Base-by-base conservation (phyloP, 1,284 basidiomycete genomes). In the Cutaneotrichosporon arboriforme region DNA sequence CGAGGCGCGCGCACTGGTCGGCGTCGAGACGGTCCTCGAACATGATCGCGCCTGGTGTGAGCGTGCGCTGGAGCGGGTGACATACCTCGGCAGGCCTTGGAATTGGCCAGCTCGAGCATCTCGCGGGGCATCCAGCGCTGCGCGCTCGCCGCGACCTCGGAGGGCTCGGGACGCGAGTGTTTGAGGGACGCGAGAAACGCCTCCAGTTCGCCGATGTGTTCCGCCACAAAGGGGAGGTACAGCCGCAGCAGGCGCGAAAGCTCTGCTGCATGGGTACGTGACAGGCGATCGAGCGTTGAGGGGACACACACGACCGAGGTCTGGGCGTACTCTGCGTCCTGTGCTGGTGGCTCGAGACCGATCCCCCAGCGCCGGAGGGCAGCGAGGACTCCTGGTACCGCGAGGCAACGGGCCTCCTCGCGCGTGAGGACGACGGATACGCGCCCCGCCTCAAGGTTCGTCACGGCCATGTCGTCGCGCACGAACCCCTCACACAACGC, bases 81-180 rank as follows among this genome's bases (percentile, higher is more conserved):
- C 79, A 54, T 66, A 85, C 91, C 90, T 77, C 92, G 80, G 66
- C 92, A 97, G 13, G 92, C 92, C 72, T 90, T 91, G 5, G 90
- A 93, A 73, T 94, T 92, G 55, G 90, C 79, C 55, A 97, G 76
- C 42, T 91, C 87, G 12, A 91, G 69, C 50, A 96, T 79, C 52
- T 81, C 83, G 44, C 78, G 78, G 9, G 92, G 92, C 73, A 87
- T 90, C 78, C 82, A 83, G 26, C 87, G 81, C 46, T 91, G 71
- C 31, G 84, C 83, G 59, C 80, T 81, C 51, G 85, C 76, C 7
- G 41, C 13, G 55, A 33, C 37, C 14, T 68, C 67, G 40, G 73
- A 74, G 50, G 77, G 76, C 46, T 70, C 68, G 33, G 67, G 20
- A 9, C 3, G n/a, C 10, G 23, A 23, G 15, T 18, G n/a, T 20